Evolutionary conservation across 106 monocot genomes (phyloP), one percentile per base, ranked within the genome.

Genomic region (Dendrobium huoshanense): DNA sequence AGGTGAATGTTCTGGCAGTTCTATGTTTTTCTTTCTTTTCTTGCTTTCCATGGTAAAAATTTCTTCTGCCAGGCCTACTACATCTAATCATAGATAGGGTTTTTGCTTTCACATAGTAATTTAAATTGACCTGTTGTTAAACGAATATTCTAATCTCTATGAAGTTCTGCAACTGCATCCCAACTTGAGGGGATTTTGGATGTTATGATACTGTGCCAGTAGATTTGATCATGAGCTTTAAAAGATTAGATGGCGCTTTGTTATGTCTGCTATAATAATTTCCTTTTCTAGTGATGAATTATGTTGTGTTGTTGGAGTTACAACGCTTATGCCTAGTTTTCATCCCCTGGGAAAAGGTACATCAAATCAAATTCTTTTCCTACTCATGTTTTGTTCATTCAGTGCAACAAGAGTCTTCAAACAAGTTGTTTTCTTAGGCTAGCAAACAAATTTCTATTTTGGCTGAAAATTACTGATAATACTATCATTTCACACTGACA

Each of bases 401-500:
- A 70, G 13, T 70, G 31, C 33, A 15, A 70, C 37, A 33, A 70
- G 70, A 15, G 25, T 37, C 37, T 9, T 70, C 37, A 37, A 70
- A 70, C 70, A 37, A 37, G 37, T 70, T 13, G 15, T 37, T 70
- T 70, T 70, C 33, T 70, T 70, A 13, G 33, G 22, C 68, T 70
- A 24, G 37, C 15, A 33, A 70, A 16, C 11, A 70, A 37, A 33
- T 37, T 37, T 16, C 33, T 70, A 70, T 70, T 33, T 70, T 70
- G 31, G 33, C 70, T 33, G 68, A 70, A 70, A 70, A 70, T 70
- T 70, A 13, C 9, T 70, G 70, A 70, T 70, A 16, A 37, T 70
- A 37, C 16, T 33, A 70, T 70, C 37, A 17, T 70, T 70, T 77
- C 19, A n/a, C 6, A 37, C 1, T 83, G 87, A 47, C 88, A 95